Conservation (phyloP, 179 eudicot genomes). For the Silene noctiflora region DNA sequence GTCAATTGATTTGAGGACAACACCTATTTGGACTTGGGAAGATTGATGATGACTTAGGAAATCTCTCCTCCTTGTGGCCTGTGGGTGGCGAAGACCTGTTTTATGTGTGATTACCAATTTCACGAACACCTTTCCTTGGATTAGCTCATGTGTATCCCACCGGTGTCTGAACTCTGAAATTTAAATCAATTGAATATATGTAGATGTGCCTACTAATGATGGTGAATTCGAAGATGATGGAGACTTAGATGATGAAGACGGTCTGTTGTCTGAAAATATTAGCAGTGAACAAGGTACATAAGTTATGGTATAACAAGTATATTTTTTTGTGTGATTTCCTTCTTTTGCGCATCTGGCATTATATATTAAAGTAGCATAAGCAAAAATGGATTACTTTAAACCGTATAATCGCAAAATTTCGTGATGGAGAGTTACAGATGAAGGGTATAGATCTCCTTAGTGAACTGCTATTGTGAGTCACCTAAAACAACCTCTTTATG, state of each 20-base stretch:
- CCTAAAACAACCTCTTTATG: background rate
- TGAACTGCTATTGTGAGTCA: background rate
- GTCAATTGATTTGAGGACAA: too few species aligned
- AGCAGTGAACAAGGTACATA: slow-evolving; percentile 12
- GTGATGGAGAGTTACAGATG: too few species aligned
- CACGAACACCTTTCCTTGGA: background rate
- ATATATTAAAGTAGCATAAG: background rate
- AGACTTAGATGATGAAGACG: background rate
- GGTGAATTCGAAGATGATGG: slow-evolving; percentile 2
- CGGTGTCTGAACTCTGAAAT: background rate
- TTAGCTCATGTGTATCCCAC: background rate
- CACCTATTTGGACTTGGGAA: too few species aligned
- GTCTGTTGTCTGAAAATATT: background rate
- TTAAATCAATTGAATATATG: background rate
- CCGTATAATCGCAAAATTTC: background rate
- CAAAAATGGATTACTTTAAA: too few species aligned
- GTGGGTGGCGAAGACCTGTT: background rate
- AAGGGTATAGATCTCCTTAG: background rate
- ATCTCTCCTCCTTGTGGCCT: background rate
- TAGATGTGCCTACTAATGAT: background rate
- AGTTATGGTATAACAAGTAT: background rate
- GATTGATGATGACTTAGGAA: background rate
- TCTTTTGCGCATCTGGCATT: background rate
- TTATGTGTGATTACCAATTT: background rate
- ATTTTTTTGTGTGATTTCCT: background rate